Base-by-base conservation (phyloP, 345 rosid genomes). In the Mercurialis annua region DNA sequence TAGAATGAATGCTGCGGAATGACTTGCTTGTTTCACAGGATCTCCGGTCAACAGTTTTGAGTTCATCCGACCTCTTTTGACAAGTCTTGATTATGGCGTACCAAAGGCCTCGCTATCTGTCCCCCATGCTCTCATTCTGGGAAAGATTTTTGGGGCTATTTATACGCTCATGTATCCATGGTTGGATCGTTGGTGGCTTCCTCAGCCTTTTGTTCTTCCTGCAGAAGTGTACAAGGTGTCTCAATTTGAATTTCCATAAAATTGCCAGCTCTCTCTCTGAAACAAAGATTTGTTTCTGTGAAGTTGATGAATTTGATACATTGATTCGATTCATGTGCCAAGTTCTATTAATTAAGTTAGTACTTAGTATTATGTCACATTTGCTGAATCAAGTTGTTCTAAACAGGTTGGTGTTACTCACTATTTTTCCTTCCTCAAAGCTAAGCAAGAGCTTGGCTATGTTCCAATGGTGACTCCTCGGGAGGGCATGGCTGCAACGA, bases 141-240 rank as follows among this genome's bases (percentile, higher is more conserved):
- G 84, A 62, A 93, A 65, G 75, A 51, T 88, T 72, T 79, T 86
- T 67, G 80, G 75, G 67, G 81, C 70, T 72, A 46, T 82, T 59
- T 93, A 87, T 75, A 86, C 87, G 49, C 55, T 90, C 11, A 61
- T 88, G 34, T 90, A 90, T 76, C 98, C 97, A 26, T 90, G 90
- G 88, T 79, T 93, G 80, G 80, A 90, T 51, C 62, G 56, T 34
- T 50, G 86, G 85, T 93, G 98, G 98, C 83, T 93, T 85, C 98
- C 96, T 36, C 86, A 81, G 68, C 98, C 97, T 4, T 38, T 89
- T 15, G 73, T 90, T 55, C 92, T 93, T 80, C 98, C 98, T 5
- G 90, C 94, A 47, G 97, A 90, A 85, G 96, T 93, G 26, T 83
- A 89, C 72, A 90, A 90, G 96, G 98, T 89, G 77, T 51, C 56